Percentiles rank a stretch among this genome's conserved stretches.
These are phyloP conservation scores for Alternaria rosae DNA, from an alignment of 2,329 filamentous ascomycete genomes.

Conservation along the genomic window DNA sequence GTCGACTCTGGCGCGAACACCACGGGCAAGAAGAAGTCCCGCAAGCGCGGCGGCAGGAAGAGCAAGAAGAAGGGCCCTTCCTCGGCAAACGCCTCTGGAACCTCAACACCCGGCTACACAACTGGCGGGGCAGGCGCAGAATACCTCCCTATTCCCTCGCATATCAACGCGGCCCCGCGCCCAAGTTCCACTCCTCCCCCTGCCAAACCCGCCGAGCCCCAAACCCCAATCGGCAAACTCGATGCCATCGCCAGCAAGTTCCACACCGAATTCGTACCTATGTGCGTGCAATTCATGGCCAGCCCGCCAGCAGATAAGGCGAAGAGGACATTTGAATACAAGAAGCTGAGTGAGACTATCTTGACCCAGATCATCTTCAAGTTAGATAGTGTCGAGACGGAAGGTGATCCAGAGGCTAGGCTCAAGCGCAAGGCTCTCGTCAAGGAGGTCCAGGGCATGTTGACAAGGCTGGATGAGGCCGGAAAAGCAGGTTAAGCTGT, in stretches of 20 bases:
- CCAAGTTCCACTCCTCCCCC: slow-evolving; percentile 47
- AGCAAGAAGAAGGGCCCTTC: slow-evolving; percentile 56
- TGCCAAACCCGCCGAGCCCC: slow-evolving; percentile 33
- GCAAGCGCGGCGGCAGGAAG: slow-evolving; percentile 50
- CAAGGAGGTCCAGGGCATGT: slow-evolving; percentile 71
- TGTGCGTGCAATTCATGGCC: slow-evolving; percentile 68
- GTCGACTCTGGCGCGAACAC: slow-evolving; percentile 38
- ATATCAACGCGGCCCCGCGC: slow-evolving; percentile 43
- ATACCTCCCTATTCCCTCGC: slow-evolving; percentile 48
- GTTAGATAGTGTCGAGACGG: slow-evolving; percentile 77
- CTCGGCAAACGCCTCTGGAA: slow-evolving; percentile 50
- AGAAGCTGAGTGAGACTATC: slow-evolving; percentile 76
- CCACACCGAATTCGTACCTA: slow-evolving; percentile 68
- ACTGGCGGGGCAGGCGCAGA: slow-evolving; percentile 43
- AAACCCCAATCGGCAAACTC: slow-evolving; percentile 64
- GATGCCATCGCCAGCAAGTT: slow-evolving; percentile 72
- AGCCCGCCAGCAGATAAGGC: slow-evolving; percentile 66
- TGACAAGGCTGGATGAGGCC: slow-evolving; percentile 69
- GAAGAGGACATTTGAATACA: slow-evolving; percentile 76
- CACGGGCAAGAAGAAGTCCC: slow-evolving; percentile 43
- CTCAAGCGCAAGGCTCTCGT: slow-evolving; percentile 74
- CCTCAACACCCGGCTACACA: slow-evolving; percentile 53
- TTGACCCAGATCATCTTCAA: slow-evolving; percentile 79
- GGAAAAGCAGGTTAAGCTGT: slow-evolving; percentile 24
- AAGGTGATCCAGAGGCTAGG: slow-evolving; percentile 71